Percentiles rank a stretch among this genome's conserved stretches.
phyloP scores from a whole-genome alignment of 2,329 filamentous ascomycete species.

The Ophiocordyceps camponoti-leonardi region DNA sequence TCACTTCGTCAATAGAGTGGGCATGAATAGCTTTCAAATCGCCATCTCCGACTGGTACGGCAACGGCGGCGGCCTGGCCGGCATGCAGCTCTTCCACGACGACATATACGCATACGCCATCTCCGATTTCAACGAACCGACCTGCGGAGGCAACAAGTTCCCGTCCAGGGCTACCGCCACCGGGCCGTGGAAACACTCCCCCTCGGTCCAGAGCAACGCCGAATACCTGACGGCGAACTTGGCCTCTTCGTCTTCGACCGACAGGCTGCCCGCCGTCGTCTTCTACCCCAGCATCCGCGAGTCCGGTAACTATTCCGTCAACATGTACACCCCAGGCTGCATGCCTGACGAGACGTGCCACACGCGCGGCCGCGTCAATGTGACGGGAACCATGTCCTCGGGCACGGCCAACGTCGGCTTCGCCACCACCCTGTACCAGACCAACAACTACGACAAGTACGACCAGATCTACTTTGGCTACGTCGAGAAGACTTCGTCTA shows the following conservation, averaged over 20 bases:
- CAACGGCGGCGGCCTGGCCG: constrained; percentile 63
- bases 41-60: constrained; percentile 84
- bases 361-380: constrained; percentile 62
- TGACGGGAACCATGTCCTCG: constrained; percentile 55
- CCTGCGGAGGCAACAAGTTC: constrained; percentile 45
- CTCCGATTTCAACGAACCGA: constrained; percentile 73
- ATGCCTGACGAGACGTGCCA: constrained; percentile 59
- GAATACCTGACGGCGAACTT: constrained; percentile 54
- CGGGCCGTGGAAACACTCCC: constrained; percentile 56
- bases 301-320: constrained; percentile 81
- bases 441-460: constrained; percentile 93
- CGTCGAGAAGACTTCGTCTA: constrained; percentile 55
- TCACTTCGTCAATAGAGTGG: constrained; percentile 70
- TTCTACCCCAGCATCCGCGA: constrained; percentile 75
- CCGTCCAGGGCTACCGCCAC: constrained; percentile 51
- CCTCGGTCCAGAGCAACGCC: constrained; percentile 52
- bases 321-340: constrained; percentile 86
- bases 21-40: constrained; percentile 74
- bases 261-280: constrained; percentile 48
- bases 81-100: constrained; percentile 75
- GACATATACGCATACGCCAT: constrained; percentile 77
- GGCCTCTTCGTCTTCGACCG: constrained; percentile 33
- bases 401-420: constrained; percentile 28
- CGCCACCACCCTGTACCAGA: constrained; percentile 59
- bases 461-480: constrained; percentile 79